phyloP scores from a whole-genome alignment of 78 protist genomes.

The slime mould (Dictyostelium discoideum) region DNA sequence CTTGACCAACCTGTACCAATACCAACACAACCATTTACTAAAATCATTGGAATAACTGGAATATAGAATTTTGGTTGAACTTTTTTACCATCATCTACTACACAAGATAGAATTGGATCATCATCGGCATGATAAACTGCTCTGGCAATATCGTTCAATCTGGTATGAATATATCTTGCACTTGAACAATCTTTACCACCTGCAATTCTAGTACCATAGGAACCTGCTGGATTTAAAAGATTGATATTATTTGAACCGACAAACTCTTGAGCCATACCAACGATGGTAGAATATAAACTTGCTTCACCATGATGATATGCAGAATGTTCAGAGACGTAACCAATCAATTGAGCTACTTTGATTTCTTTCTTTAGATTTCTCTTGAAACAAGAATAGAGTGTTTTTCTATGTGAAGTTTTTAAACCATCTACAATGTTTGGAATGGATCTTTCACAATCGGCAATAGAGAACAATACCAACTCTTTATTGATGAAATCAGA shows the following conservation, averaged over 20 bases:
- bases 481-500: constrained; percentile 95
- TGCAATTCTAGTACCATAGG: constrained; percentile 96
- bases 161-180: constrained; percentile 97
- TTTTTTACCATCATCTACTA: constrained; percentile 96
- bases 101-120: constrained; percentile 93
- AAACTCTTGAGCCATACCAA: constrained; percentile 97
- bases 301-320: constrained; percentile 99
- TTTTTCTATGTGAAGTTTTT: constrained; percentile 98
- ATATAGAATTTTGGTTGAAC: constrained; percentile 97
- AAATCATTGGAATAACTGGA: constrained; percentile 98
- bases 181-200: constrained; percentile 70
- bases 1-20: constrained; percentile 73
- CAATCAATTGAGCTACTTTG: constrained; percentile 99
- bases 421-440: constrained; percentile 98
- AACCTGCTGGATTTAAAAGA: constrained; percentile 95
- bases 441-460: constrained; percentile 97
- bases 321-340: constrained; percentile 92
- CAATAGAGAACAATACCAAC: constrained; percentile 96
- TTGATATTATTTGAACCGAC: constrained; percentile 98
- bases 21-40: constrained; percentile 96
- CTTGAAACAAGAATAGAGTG: constrained; percentile 98
- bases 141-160: constrained; percentile 90
- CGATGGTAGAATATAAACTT: constrained; percentile 91
- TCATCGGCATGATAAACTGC: constrained; percentile 91
- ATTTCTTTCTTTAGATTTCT: constrained; percentile 94